These are phyloP conservation scores for Pholiota conissans DNA, from an alignment of 768 basidiomycete genomes.

Conservation along the genomic window DNA sequence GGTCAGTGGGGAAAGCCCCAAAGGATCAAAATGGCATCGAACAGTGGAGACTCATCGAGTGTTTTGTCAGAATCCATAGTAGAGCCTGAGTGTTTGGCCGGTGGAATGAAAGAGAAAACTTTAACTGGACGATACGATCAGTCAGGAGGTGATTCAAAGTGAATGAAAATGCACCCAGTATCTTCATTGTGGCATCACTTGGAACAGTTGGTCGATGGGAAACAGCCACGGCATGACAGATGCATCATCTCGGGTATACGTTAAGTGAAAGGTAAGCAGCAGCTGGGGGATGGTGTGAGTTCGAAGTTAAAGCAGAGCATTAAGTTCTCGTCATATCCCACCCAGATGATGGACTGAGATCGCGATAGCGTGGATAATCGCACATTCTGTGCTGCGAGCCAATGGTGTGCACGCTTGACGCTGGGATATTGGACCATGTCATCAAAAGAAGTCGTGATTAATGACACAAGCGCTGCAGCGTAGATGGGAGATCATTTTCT, in stretches of 20 bases:
- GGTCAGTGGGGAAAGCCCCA: no score
- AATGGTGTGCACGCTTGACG: not conserved
- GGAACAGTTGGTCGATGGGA: slow-evolving; percentile 9
- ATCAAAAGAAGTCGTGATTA: not conserved
- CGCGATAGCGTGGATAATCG: not conserved
- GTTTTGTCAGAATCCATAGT: not conserved
- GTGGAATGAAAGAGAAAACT: not conserved
- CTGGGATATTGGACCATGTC: not conserved
- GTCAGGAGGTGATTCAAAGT: not conserved
- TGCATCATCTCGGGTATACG: slow-evolving; percentile 2
- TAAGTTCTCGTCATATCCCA: not conserved
- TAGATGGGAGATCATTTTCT: not conserved
- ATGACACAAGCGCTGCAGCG: not conserved
- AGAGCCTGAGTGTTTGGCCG: not conserved
- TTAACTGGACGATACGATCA: not conserved
- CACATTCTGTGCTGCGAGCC: not conserved
- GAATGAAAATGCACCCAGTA: not conserved
- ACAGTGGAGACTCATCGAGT: no score
- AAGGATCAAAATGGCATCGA: no score
- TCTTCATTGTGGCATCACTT: not conserved
- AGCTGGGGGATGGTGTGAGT: not conserved
- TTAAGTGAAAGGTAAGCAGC: not conserved
- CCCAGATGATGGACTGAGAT: not conserved
- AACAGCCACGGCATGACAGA: slow-evolving; percentile 9
- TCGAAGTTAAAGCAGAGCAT: not conserved